Conservation (phyloP, 2,329 filamentous ascomycete genomes). For the Elsinoe batatas region DNA sequence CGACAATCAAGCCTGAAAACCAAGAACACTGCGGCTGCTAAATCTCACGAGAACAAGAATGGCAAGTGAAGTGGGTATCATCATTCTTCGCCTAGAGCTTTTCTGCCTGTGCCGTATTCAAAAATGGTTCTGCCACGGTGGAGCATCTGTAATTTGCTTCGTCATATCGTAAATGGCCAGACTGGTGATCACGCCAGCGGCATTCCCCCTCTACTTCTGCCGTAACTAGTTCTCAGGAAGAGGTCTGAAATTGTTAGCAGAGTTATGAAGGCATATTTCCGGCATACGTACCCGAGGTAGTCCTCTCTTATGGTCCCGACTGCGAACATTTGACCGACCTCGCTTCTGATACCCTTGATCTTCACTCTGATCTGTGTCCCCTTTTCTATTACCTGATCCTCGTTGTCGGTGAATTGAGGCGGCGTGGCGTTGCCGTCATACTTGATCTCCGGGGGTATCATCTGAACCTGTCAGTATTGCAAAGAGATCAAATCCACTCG, state of each 20-base stretch:
- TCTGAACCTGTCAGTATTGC: constrained; percentile 39
- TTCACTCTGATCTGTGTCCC: constrained; percentile 90
- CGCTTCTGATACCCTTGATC: constrained; percentile 84
- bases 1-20: no score
- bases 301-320: constrained; percentile 92
- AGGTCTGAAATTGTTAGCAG: neutral
- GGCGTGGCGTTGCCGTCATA: constrained; percentile 93
- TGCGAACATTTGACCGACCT: constrained; percentile 90
- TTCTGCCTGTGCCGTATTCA: no score
- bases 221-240: neutral
- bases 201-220: no score
- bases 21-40: no score
- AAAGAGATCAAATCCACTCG: constrained; percentile 14
- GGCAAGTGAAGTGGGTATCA: no score
- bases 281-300: constrained; percentile 26
- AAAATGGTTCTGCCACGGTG: no score
- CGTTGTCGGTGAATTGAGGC: constrained; percentile 93
- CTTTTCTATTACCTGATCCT: constrained; percentile 86
- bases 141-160: neutral
- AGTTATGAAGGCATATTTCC: neutral
- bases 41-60: no score
- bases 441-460: constrained; percentile 85
- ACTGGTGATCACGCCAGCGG: no score
- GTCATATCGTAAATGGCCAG: neutral
- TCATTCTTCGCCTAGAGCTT: no score